Base-by-base conservation (phyloP, 1,284 basidiomycete species). In the Clitocybe nebularis region DNA sequence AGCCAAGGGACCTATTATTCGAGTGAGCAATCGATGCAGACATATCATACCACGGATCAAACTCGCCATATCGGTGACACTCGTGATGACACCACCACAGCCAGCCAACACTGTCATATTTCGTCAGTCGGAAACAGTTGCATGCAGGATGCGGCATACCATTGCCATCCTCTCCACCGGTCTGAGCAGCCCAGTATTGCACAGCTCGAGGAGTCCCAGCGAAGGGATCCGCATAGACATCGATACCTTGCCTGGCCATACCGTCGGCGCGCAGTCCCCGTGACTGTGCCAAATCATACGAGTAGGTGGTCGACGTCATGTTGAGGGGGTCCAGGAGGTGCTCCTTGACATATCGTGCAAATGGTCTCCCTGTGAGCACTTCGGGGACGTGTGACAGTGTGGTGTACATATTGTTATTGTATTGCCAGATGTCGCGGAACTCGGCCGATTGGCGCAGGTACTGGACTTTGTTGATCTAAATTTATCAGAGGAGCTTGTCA, bases 401-500 rank as follows among this genome's bases (percentile, higher is more conserved):
- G 49, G 62, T 62, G 47, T 64, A 72, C 60, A 71, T 71, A 41
- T 69, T 55, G 44, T 73, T 72, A 54, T 68, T 74, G 48, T 74
- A 74, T 34, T 68, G 64, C 35, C 61, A 72, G 9, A 60, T 64
- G 41, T 71, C 62, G 2, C 71, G 56, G 36, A 69, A 58, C 33
- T 64, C 64, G 10, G 66, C 61, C 6, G 69, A 67, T 2, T 68
- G 66, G 5, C 63, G 58, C 10, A 72, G 57, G 47, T 65, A 58
- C 3, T 57, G 59, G 28, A 74, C 45, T 4, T 59, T 64, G 8
- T 55, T 55, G 16, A 69, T 65, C 61, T 68, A 24, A 3, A 14
- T 4, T 10, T 25, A 23, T 36, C 10, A 29, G 11, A 25, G 36
- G 9, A 13, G 11, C 29, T 13, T 9, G 4, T 13, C 8, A 23